phyloP scores from a whole-genome alignment of 2,329 filamentous ascomycete species.

The Rhytidhysteron rufulum region DNA sequence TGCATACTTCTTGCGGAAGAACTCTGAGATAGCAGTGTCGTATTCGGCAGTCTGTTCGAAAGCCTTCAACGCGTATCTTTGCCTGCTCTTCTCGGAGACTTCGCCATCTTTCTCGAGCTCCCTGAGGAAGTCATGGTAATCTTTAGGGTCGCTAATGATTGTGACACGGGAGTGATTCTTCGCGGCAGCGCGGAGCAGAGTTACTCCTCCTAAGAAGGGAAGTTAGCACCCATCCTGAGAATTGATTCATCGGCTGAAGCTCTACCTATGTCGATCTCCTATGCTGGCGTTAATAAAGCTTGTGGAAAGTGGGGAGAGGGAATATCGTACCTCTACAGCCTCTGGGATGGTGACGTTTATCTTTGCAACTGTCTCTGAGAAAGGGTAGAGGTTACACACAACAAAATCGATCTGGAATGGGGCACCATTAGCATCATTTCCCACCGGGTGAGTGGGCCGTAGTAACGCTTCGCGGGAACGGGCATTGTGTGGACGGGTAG shows the following conservation, averaged over 20 bases:
- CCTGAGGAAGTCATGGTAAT: constrained; percentile 91
- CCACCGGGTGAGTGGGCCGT: no score
- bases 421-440: constrained; percentile 1
- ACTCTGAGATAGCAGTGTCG: constrained; percentile 88
- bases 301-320: not conserved
- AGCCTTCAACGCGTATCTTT: constrained; percentile 90
- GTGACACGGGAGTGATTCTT: constrained; percentile 97
- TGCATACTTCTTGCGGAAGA: constrained; percentile 97
- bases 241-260: no score
- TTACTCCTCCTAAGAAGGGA: constrained; percentile 64
- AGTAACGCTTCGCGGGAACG: no score
- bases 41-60: constrained; percentile 99
- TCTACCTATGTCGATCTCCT: constrained; percentile 86
- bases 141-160: constrained; percentile 87
- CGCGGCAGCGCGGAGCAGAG: constrained; percentile 89
- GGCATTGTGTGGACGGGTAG: no score
- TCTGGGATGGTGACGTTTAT: constrained; percentile 95
- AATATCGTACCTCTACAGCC: constrained; percentile 66
- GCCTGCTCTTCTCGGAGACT: constrained; percentile 78
- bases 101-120: constrained; percentile 79
- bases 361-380: constrained; percentile 97
- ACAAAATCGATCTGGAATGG: constrained; percentile 37
- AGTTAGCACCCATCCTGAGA: no score
- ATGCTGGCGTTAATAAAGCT: not conserved
- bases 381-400: constrained; percentile 96